These are phyloP conservation scores for Bidens hawaiensis DNA, from an alignment of 140 eudicot species.

Conservation along the genomic window DNA sequence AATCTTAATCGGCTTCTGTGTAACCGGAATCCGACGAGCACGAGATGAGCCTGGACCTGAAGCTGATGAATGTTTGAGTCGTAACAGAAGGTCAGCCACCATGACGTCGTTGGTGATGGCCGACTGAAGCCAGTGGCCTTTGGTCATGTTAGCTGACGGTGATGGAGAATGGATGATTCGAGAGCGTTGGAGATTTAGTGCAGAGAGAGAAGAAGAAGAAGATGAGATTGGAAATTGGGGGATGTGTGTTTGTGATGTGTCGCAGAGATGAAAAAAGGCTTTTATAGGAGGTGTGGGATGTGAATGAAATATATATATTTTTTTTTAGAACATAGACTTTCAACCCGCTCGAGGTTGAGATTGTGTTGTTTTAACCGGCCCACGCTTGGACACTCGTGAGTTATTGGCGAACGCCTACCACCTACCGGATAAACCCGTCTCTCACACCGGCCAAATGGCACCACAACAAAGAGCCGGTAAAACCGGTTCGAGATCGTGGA, in stretches of 20 bases:
- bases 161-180: neutral
- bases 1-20: neutral
- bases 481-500: too few relatives aligned
- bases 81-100: slow-evolving; percentile 29
- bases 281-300: slow-evolving; percentile 24
- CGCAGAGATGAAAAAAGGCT: too few relatives aligned
- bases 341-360: too few relatives aligned
- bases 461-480: too few relatives aligned
- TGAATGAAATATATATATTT: neutral
- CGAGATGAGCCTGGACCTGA: neutral
- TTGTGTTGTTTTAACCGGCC: too few relatives aligned
- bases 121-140: slow-evolving; percentile 21
- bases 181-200: slow-evolving; percentile 2
- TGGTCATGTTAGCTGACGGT: too few relatives aligned
- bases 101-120: slow-evolving; percentile 17
- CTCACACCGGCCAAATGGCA: too few relatives aligned
- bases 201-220: neutral
- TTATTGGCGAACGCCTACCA: too few relatives aligned
- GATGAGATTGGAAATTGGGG: slow-evolving; percentile 12
- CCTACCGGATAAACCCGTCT: too few relatives aligned
- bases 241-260: too few relatives aligned
- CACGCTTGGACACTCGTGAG: too few relatives aligned
- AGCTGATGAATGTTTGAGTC: slow-evolving; percentile 19
- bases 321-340: too few relatives aligned
- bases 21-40: neutral